A percentile compares a stretch with the other conserved stretches of the same genome.
These are phyloP conservation scores for Phytophthora pinifolia DNA, from an alignment of 352 stramenopile genomes.

Conservation along the genomic window DNA sequence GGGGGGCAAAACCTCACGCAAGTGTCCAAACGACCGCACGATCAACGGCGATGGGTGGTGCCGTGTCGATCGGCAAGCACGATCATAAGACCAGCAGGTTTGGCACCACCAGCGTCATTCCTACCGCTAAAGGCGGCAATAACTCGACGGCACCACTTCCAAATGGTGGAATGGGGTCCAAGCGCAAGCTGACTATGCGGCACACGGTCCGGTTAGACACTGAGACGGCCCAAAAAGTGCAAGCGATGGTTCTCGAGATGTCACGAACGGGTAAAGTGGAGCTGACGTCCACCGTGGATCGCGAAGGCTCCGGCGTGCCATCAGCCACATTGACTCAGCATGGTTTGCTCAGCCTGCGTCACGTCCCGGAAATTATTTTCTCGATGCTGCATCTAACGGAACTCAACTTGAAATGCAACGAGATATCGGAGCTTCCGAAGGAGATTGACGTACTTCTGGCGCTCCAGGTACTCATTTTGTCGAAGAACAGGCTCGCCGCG, in stretches of 20 bases:
- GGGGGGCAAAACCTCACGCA: not conserved
- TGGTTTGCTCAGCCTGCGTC: constrained; percentile 45
- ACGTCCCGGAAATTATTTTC: constrained; percentile 61
- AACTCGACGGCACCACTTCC: constrained; percentile 4
- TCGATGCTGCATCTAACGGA: constrained; percentile 59
- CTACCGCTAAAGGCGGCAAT: not conserved
- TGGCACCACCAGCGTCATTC: constrained; percentile 20
- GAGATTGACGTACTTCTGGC: constrained; percentile 53
- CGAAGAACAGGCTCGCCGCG: constrained; percentile 62
- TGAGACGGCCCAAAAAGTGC: constrained; percentile 29
- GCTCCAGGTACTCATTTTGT: constrained; percentile 50
- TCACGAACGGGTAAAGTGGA: constrained; percentile 48
- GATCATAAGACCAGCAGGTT: constrained; percentile 7
- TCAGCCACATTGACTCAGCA: constrained; percentile 53
- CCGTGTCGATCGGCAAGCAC: constrained; percentile 22
- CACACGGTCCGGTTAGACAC: constrained; percentile 35
- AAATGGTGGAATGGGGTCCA: constrained; percentile 11
- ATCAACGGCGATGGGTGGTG: constrained; percentile 27
- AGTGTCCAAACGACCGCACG: not conserved
- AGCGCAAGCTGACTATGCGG: constrained; percentile 39
- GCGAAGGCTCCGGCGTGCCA: constrained; percentile 36
- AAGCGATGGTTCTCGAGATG: constrained; percentile 57
- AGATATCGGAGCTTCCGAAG: constrained; percentile 53
- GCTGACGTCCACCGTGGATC: constrained; percentile 56
- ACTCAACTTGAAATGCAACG: constrained; percentile 67